Conservation (phyloP, 805 yeast species). For the Hanseniaspora jakobsenii region DNA sequence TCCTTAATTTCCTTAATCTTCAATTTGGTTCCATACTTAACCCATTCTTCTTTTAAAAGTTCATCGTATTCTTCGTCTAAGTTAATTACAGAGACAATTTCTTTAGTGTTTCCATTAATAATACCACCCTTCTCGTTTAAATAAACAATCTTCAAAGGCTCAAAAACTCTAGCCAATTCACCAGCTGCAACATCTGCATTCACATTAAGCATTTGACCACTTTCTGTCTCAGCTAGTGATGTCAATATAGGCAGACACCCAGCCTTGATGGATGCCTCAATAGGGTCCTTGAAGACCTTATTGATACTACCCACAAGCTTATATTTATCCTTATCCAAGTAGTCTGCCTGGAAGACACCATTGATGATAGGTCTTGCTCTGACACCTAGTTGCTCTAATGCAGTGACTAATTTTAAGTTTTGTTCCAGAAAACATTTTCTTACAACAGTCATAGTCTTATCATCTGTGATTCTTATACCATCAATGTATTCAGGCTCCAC, state of each 20-base stretch:
- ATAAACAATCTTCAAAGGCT: slow-evolving; percentile 92
- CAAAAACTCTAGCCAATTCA: slow-evolving; percentile 89
- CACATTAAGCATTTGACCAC: slow-evolving; percentile 92
- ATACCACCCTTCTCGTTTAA: slow-evolving; percentile 97
- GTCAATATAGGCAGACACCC: slow-evolving; percentile 96
- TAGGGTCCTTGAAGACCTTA: slow-evolving; percentile 74
- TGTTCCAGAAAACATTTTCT: slow-evolving; percentile 92
- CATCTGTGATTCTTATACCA: slow-evolving; percentile 92
- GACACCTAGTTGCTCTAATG: slow-evolving; percentile 90
- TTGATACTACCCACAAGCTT: slow-evolving; percentile 84
- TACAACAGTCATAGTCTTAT: slow-evolving; percentile 89
- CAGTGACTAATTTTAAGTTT: slow-evolving; percentile 86
- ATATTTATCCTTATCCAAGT: slow-evolving; percentile 80
- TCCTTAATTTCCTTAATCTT: slow-evolving; percentile 95
- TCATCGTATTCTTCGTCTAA: slow-evolving; percentile 92
- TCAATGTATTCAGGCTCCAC: slow-evolving; percentile 92
- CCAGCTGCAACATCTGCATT: slow-evolving; percentile 99
- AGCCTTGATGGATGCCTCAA: slow-evolving; percentile 87
- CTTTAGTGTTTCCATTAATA: slow-evolving; percentile 81
- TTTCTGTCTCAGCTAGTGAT: slow-evolving; percentile 89
- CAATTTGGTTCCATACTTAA: slow-evolving; percentile 93
- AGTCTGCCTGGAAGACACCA: slow-evolving; percentile 91
- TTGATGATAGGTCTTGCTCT: slow-evolving; percentile 97
- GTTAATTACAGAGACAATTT: slow-evolving; percentile 78
- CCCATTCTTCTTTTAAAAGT: slow-evolving; percentile 90